Conservation (phyloP, 805 yeast genomes). For the Lachancea fermentati region DNA sequence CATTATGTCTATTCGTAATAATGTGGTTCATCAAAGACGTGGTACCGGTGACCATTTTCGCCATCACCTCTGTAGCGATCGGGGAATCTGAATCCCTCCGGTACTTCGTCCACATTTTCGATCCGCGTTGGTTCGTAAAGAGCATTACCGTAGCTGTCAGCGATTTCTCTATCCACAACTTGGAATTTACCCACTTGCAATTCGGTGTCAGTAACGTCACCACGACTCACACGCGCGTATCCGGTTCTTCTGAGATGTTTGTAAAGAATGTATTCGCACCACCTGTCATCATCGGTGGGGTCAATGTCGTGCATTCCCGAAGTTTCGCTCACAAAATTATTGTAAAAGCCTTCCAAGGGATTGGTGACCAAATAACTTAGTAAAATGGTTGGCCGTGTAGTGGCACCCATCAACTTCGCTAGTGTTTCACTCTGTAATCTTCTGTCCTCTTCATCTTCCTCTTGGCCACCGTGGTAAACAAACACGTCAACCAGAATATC, state of each 20-base stretch:
- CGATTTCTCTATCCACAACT: constrained; percentile 36
- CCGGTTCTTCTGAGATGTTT: constrained; percentile 82
- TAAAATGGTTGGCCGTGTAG: constrained; percentile 77
- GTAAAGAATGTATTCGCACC: constrained; percentile 96
- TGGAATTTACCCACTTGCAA: constrained; percentile 91
- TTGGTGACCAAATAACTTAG: constrained; percentile 86
- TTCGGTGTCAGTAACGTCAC: constrained; percentile 94
- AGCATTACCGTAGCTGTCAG: constrained; percentile 30
- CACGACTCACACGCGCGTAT: constrained; percentile 89
- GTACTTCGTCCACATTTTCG: constrained; percentile 47
- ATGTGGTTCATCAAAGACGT: constrained; percentile 91
- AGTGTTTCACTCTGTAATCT: constrained; percentile 75
- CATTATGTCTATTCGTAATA: constrained; percentile 38
- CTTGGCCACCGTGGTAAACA: constrained; percentile 97
- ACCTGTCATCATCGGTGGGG: constrained; percentile 89
- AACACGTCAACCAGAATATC: constrained; percentile 74
- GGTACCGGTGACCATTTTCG: constrained; percentile 87
- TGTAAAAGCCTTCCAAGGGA: constrained; percentile 85
- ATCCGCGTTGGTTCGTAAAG: constrained; percentile 54
- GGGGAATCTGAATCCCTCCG: constrained; percentile 70
- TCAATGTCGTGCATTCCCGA: constrained; percentile 93
- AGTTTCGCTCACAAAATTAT: constrained; percentile 77
- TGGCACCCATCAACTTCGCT: constrained; percentile 72
- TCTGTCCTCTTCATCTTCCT: constrained; percentile 93
- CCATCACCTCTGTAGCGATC: constrained; percentile 79